Evolutionary conservation across 305 asterid genomes (phyloP), one percentile per base, ranked within the genome.

Genomic region (Ruellia speciosa): DNA sequence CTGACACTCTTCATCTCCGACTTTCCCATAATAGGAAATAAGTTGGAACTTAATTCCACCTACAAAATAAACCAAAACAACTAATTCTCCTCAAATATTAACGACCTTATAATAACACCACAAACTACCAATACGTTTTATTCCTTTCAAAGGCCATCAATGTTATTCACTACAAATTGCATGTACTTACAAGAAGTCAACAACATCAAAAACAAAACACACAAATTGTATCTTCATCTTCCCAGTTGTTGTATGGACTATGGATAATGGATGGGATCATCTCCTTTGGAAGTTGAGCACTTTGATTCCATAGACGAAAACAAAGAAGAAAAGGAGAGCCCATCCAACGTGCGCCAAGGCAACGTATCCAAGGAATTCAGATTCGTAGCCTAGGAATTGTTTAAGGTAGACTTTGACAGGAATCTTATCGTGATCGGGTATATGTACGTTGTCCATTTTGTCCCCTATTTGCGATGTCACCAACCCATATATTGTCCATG

Each of bases 311-410:
- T 74, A 83, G 2, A 71, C 87, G 45, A 80, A 83, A 11, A 83
- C 83, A 13, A 49, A 18, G 77, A 61, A 72, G 71, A 83, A 83
- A 18, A 83, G 76, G 5, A 81, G 65, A 5, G 71, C 87, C 92
- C 87, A 83, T 8, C 71, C 81, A 54, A 83, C 58, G 64, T 83
- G 87, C 6, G 83, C 92, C 17, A 69, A 63, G 50, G 85, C 90
- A 52, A 83, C 92, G 39, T 66, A 71, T 48, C 81, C 81, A 14
- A 83, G 78, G 57, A 80, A 80, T 47, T 83, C 83, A 18, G 66
- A 67, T 34, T 72, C 79, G 54, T 52, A 83, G 14, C 80, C 92
- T 13, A 83, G 24, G 60, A 18, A 78, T 13, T 49, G 58, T 45
- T 78, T 70, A 47, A 83, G 80, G 62, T 80, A 83, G 18, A 68